Evolutionary conservation across 228 moss, liverwort and hornwort genomes (phyloP), one percentile per base, ranked within the genome.

Genomic region (Sphagnum fallax): DNA sequence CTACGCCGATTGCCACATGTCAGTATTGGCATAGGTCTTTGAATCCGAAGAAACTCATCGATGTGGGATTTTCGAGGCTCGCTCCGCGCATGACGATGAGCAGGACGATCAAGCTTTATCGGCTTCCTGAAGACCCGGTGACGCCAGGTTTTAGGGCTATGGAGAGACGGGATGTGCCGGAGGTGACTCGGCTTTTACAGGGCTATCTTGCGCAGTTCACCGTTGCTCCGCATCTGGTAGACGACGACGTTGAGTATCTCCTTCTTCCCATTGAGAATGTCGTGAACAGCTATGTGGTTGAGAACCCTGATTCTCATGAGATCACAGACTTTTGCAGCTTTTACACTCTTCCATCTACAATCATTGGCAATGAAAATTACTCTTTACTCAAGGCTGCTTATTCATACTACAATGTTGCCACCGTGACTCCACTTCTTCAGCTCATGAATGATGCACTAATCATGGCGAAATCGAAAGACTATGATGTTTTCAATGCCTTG

Each of bases 81-180:
- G 85, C 85, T 49, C 81, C 85, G 6, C 76, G 85, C 50, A 85
- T 85, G 85, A 82, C 85, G 4, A 85, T 85, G 85, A 85, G 79
- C 74, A 65, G 85, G 47, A 85, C 85, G 15, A 85, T 85, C 64
- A 82, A 85, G 72, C 79, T 85, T 53, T 82, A 85, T 67, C 74
- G 85, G 67, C 66, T 85, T 18, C 76, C 76, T 3, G 85, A 82
- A 57, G 82, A 79, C 74, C 79, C 81, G 10, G 50, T 64, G 4
- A 85, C 75, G 64, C 71, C 71, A 2, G 82, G 85, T 9, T 85
- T 85, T 70, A 79, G 85, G 6, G 8, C 62, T 0, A 85, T 85
- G 85, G 85, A 82, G 72, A 82, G 79, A 79, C 71, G 81, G 60
- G 85, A 85, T 65, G 82, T 81, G 9, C 72, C 82, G 4, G 76